Evolutionary conservation across 2,329 filamentous ascomycete genomes (phyloP), one percentile per base, ranked within the genome.

Genomic region (Diaporthe helianthi): DNA sequence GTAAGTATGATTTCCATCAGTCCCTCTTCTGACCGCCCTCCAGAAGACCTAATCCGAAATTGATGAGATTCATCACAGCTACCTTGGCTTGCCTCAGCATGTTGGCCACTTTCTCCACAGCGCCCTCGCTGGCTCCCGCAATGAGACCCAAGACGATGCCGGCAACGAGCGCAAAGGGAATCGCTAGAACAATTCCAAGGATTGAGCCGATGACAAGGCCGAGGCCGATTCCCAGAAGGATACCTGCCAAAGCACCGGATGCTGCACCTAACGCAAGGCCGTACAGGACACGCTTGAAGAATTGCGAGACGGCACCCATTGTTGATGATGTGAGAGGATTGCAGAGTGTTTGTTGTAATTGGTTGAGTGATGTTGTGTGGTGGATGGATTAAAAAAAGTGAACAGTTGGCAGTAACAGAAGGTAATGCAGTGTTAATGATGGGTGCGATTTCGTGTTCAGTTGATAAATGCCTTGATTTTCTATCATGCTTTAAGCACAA

Each of bases 281-380:
- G 15, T 63, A 68, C 12, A 68, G 38, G 46, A 68, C 55, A n/a
- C 66, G 66, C 33, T 52, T 68, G 55, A 68, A 64, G 52, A 68
- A 68, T 3, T 49, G 12, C n/a, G 38, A 33, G n/a, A 68, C 31
- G 36, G 66, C 55, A 17, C 66, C 36, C 66, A 68, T 68, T 19
- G 15, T 33, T 8, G 36, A 22, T 5, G 13, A 17, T 38, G 36
- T 38, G 36, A 24, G 36, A 24, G 15, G 26, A 13, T 17, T 17
- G 26, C 41, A 15, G 17, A 61, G 44, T 31, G 19, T 33, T 1
- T 12, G 29, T 6, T 12, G 13, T 29, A 7, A 49, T 9, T 36
- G 19, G 15, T 17, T 24, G 19, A 8, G 8, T 17, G 19, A 10
- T 12, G 22, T 29, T 7, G 4, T 44, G 15, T 12, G 8, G 15